phyloP scores from a whole-genome alignment of 75 land plant species.

The Cupressus sempervirens region DNA sequence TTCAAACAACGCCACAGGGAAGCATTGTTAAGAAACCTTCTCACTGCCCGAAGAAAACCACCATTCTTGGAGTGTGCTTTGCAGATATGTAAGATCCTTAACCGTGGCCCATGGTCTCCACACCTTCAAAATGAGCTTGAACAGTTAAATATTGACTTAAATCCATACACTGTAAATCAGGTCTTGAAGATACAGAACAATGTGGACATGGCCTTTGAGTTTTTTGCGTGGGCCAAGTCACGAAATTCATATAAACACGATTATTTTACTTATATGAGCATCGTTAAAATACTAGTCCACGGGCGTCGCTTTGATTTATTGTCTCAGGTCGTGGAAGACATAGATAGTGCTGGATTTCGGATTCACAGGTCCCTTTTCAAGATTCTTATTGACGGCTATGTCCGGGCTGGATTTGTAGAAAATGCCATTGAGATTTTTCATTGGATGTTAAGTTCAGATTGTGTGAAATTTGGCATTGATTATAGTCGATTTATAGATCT shows the following conservation, averaged over 20 bases:
- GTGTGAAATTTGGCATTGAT: conserved; percentile 59
- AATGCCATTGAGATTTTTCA: conserved; percentile 58
- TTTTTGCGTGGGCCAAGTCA: conserved; percentile 31
- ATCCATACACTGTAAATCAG: conserved; percentile 25
- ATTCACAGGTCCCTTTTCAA: conserved; percentile 31
- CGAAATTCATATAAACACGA: conserved; percentile 16
- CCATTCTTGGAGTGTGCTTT: background rate
- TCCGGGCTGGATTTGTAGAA: conserved; percentile 35
- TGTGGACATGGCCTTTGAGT: conserved; percentile 18
- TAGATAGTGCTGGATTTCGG: conserved; percentile 17
- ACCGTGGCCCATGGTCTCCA: conserved; percentile 19
- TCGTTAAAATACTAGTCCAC: conserved; percentile 15
- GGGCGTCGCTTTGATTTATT: conserved; percentile 11
- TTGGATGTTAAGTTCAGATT: conserved; percentile 59
- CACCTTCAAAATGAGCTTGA: conserved; percentile 23
- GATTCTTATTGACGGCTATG: conserved; percentile 32
- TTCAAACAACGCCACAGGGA: conserved; percentile 7
- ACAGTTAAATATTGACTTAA: conserved; percentile 16
- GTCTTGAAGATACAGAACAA: conserved; percentile 22
- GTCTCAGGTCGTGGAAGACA: conserved; percentile 8
- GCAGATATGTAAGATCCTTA: conserved; percentile 6
- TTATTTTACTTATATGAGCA: conserved; percentile 13
- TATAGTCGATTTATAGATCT: conserved; percentile 75
- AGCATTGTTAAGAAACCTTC: background rate
- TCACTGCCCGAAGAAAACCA: background rate